phyloP scores from a whole-genome alignment of 768 basidiomycete genomes.

The Boletus huronensis region DNA sequence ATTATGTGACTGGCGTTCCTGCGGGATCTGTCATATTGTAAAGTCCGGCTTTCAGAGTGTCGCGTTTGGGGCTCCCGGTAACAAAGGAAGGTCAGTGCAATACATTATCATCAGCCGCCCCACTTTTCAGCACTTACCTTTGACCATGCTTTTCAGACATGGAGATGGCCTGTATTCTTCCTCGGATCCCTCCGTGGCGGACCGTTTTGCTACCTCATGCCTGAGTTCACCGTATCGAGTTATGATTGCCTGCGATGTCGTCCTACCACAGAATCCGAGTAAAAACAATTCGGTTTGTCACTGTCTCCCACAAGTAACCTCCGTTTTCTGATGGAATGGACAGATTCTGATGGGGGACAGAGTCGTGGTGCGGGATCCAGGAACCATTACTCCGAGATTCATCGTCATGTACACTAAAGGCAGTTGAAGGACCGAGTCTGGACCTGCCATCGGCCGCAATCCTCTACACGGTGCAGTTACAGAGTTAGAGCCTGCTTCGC shows the following conservation, averaged over 20 bases:
- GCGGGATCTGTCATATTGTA: constrained; percentile 59
- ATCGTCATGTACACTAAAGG: constrained; percentile 55
- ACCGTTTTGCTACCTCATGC: constrained; percentile 62
- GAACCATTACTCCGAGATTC: constrained; percentile 57
- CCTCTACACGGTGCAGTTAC: constrained; percentile 18
- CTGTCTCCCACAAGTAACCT: constrained; percentile 12
- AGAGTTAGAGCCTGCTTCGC: constrained; percentile 21
- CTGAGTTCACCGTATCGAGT: constrained; percentile 64
- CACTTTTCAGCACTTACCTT: background rate
- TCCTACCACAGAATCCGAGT: constrained; percentile 34
- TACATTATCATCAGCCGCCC: background rate
- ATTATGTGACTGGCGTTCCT: constrained; percentile 58
- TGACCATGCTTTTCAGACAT: constrained; percentile 43
- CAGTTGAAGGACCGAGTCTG: constrained; percentile 20
- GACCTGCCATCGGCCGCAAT: constrained; percentile 9
- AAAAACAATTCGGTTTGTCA: constrained; percentile 27
- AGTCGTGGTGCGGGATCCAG: constrained; percentile 50
- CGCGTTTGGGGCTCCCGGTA: constrained; percentile 51
- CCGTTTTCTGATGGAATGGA: constrained; percentile 26
- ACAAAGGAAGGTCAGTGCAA: constrained; percentile 50
- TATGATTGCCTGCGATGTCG: constrained; percentile 56
- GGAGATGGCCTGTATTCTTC: constrained; percentile 65
- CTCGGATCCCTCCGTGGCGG: constrained; percentile 54
- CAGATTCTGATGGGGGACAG: constrained; percentile 48
- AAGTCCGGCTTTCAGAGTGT: constrained; percentile 55